A percentile compares a stretch with the other conserved stretches of the same genome.
These are phyloP conservation scores for Aegilops longissima DNA, from an alignment of 176 grass and related monocot species.

Conservation along the genomic window DNA sequence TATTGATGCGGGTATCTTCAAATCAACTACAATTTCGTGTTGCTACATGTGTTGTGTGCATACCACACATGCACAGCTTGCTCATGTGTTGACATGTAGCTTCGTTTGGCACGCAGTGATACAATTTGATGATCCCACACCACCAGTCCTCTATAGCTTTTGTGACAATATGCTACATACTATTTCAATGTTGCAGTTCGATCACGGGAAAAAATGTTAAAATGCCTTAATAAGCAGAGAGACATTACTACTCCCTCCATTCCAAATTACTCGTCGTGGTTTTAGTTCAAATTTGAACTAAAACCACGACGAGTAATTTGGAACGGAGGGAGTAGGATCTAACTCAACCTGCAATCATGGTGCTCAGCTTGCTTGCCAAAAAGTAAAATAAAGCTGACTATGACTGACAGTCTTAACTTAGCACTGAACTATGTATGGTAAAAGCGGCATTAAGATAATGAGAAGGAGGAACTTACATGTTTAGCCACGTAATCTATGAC, in stretches of 20 bases:
- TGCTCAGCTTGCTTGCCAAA: slow-evolving; percentile 15
- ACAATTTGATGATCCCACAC: neutral
- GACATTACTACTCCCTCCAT: too few species aligned
- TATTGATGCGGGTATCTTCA: neutral
- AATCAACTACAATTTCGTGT: neutral
- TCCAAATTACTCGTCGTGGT: too few species aligned
- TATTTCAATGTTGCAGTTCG: slow-evolving; percentile 1
- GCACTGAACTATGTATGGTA: neutral
- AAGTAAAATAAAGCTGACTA: neutral
- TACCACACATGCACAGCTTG: too few species aligned
- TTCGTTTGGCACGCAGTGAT: neutral
- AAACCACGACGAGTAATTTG: too few species aligned
- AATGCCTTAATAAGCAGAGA: neutral
- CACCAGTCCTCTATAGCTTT: neutral
- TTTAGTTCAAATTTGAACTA: too few species aligned
- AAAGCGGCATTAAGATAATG: neutral
- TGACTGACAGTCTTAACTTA: neutral
- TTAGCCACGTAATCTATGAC: slow-evolving; percentile 75
- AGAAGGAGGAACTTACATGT: slow-evolving; percentile 45
- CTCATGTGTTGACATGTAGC: neutral
- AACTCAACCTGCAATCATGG: neutral
- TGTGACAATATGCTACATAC: neutral
- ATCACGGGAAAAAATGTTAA: neutral
- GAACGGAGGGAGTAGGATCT: neutral
- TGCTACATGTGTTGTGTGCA: neutral